Conservation (phyloP, 371 early-diverging fungal genomes). For the Neoconidiobolus thromboides region DNA sequence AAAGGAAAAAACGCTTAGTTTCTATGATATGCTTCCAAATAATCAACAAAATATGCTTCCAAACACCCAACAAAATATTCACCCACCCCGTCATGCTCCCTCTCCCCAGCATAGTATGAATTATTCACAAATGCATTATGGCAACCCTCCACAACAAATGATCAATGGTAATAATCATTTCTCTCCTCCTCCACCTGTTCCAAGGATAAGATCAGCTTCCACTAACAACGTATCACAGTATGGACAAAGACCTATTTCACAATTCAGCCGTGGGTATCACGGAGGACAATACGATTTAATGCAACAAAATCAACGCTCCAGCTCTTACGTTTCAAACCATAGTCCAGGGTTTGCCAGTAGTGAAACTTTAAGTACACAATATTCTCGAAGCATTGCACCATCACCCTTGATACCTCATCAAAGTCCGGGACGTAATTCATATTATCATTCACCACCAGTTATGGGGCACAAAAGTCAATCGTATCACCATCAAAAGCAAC, state of each 20-base stretch:
- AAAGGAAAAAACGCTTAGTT: conserved; percentile 2
- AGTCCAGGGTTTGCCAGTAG: background rate
- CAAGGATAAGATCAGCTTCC: background rate
- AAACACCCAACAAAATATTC: too few relatives aligned
- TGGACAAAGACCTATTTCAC: background rate
- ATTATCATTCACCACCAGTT: too few relatives aligned
- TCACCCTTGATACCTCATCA: background rate
- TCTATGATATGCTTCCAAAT: conserved; percentile 5
- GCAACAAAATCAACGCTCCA: background rate
- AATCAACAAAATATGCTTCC: background rate
- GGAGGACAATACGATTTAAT: background rate
- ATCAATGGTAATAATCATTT: background rate
- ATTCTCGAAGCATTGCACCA: background rate
- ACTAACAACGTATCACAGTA: background rate
- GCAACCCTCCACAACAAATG: background rate
- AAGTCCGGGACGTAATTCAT: background rate
- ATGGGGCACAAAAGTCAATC: too few relatives aligned
- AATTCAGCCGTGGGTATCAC: background rate
- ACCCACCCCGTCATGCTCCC: too few relatives aligned
- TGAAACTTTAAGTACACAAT: background rate
- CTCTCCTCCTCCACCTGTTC: background rate
- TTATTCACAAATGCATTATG: too few relatives aligned
- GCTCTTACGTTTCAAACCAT: background rate
- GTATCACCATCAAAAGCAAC: too few relatives aligned
- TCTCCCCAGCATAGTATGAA: background rate